Evolutionary conservation across 306 rosid genomes (phyloP), one percentile per base, ranked within the genome.

Genomic region (Geum urbanum): DNA sequence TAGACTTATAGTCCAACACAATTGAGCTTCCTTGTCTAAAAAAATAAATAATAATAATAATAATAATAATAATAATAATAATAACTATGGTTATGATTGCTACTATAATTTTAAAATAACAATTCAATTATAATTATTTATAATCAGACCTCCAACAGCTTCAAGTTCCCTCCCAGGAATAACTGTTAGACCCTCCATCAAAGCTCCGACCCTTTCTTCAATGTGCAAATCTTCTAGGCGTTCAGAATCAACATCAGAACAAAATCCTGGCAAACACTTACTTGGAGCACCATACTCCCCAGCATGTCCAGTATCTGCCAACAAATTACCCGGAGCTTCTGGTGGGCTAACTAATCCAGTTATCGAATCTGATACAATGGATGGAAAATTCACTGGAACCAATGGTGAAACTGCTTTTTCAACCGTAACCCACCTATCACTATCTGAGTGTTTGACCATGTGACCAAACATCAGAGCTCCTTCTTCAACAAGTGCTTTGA

Each of bases 341-440:
- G 99, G 99, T 63, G 99, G 99, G 71, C 73, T 95, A 80, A 84
- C 99, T 76, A 86, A 76, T 77, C 86, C 92, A 62, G 97, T 87
- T 64, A 95, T 67, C 69, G 84, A 77, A 67, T 95, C 99, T 0
- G 99, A 79, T 48, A 84, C 81, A 71, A 95, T 70, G 69, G 95
- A 83, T 4, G 91, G 86, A 76, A 91, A 89, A 85, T 79, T 80
- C 63, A 74, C 70, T 27, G 91, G 76, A 16, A 81, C 84, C 81
- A 86, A 62, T 18, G 99, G 99, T 12, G 99, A 95, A 65, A 74
- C 88, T 19, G 99, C 99, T 84, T 95, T 95, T 81, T 95, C 99
- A 73, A 89, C 95, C 14, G 99, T 91, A 60, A 84, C 63, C 99
- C 99, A 95, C 84, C 97, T 86, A 76, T 91, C 95, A 84, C 92